phyloP scores from a whole-genome alignment of 1,284 basidiomycete genomes.

The Butyriboletus appendiculatus region DNA sequence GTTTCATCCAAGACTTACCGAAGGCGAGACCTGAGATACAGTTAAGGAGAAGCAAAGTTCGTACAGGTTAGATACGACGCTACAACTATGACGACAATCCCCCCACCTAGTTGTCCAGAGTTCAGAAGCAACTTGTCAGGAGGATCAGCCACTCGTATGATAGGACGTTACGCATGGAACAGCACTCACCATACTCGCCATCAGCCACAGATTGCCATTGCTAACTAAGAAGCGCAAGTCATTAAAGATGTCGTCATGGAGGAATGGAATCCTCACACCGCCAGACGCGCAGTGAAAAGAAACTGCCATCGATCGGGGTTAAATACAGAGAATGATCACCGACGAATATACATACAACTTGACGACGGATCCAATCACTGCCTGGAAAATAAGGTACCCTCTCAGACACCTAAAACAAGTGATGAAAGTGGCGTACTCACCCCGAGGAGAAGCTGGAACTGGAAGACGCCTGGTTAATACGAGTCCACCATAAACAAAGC shows the following conservation, averaged over 20 bases:
- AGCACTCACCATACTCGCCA: conserved; percentile 53
- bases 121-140: conserved; percentile 44
- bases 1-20: conserved; percentile 13
- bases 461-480: background rate
- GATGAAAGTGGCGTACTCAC: conserved; percentile 40
- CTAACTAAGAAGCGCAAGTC: conserved; percentile 48
- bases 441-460: conserved; percentile 61
- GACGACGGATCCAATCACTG: conserved; percentile 58
- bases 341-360: conserved; percentile 49
- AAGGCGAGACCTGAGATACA: conserved; percentile 15
- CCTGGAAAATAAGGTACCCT: conserved; percentile 37
- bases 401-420: conserved; percentile 4
- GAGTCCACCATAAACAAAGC: background rate
- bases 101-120: conserved; percentile 49
- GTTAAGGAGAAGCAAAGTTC: background rate
- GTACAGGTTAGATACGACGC: conserved; percentile 2
- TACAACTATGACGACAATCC: conserved; percentile 1
- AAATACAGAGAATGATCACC: background rate
- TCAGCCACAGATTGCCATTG: conserved; percentile 54
- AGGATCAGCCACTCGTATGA: conserved; percentile 1
- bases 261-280: conserved; percentile 49
- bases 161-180: background rate
- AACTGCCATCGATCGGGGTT: conserved; percentile 37
- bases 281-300: conserved; percentile 68
- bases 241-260: background rate